Evolutionary conservation across 768 basidiomycete genomes (phyloP), one percentile per base, ranked within the genome.

Genomic region (Tylopilus subfusipes): DNA sequence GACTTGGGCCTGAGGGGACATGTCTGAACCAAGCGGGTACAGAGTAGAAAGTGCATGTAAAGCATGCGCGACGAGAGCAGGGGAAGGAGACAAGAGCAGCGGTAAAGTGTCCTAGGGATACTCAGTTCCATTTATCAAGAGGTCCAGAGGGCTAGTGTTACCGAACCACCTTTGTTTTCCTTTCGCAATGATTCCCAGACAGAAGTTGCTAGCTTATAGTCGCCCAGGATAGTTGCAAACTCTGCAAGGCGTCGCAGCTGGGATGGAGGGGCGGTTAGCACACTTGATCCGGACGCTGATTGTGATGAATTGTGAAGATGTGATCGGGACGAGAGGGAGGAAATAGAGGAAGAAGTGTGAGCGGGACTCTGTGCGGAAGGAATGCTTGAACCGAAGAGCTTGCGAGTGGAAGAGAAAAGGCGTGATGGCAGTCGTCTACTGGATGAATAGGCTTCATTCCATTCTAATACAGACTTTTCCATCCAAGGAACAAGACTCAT

Each of bases 401-500:
- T 83, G 48, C 89, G 84, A 22, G 90, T 93, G 5, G 91, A 92
- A 18, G 89, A 86, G 66, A 93, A 90, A n/a, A 93, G 70, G 6
- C 90, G 85, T 1, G 84, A 92, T 6, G 90, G 88, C n/a, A 93
- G 73, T 14, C 90, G 78, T 48, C 88, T 82, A 14, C 84, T 86
- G 8, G 88, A 88, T 4, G 83, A 82, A 69, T 86, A 89, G 78
- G 77, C 77, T 74, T 98, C 95, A 67, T 97, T 98, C 92, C 94
- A 96, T 58, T 96, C 91, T 43, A 92, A 61, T 6, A 95, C 89
- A 68, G 86, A 87, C 64, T 87, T 91, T 73, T 98, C 96, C 92
- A 98, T 95, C 91, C 91, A 98, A 1, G 95, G 95, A 3, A 98
- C 69, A 42, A 98, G 71, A 65, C 90, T 94, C 84, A 90, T 92